Evolutionary conservation across 495 filamentous ascomycete genomes (phyloP), one percentile per base, ranked within the genome.

Genomic region (Pseudoneurospora amorphoporcata): DNA sequence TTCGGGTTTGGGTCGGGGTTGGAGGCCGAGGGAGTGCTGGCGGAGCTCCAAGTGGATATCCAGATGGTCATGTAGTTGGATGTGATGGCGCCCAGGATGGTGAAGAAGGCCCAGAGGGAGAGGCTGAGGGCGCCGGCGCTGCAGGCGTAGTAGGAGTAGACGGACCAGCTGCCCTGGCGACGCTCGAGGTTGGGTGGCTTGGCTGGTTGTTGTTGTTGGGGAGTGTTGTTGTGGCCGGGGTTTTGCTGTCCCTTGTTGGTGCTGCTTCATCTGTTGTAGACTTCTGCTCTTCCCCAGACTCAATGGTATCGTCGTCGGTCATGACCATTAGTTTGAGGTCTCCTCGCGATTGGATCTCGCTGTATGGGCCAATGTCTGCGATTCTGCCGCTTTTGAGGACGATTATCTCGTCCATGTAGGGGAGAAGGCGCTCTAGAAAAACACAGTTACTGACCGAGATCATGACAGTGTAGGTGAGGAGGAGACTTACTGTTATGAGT

Each of bases 1-100:
- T 82, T 76, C 37, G 78, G 77, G 58, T 84, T 84, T 8, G 83
- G 82, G 17, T 83, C 87, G 14, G 29, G 53, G 29, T 61, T 61
- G 53, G 53, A 61, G 12, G 53, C 1, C 0, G 53, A 32, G 6
- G 53, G 53, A 1, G 53, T 61, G 53, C 53, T 61, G 53, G 53
- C 53, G 23, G 53, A 61, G 29, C 53, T 61, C 53, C 53, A 61
- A 6, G 5, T 35, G 12, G 53, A 61, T 16, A 61, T 61, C 53
- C 53, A 61, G 6, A 61, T 61, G 53, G 53, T 43, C 68, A 69
- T 41, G 41, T 37, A 42, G 68, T 45, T 71, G 17, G 39, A 42
- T 69, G 68, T 45, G 10, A 73, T 69, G 29, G 71, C 68, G 4
- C 41, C 71, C 8, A 43, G 38, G n/a, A 73, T 9, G 39, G 68